phyloP scores from a whole-genome alignment of 1,284 basidiomycete species.

The Naganishia cerealis region DNA sequence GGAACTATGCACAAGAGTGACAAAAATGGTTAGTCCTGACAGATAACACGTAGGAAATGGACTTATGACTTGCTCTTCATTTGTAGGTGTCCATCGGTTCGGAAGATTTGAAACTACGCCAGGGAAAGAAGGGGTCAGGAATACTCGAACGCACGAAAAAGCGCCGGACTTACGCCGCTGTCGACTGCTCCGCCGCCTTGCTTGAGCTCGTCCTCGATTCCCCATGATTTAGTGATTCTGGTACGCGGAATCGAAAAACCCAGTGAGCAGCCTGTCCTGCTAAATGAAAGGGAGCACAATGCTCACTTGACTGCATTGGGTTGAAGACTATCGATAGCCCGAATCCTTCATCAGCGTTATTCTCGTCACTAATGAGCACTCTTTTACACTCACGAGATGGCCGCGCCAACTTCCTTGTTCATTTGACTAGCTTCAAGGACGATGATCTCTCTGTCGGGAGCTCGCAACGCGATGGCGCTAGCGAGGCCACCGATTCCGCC shows the following conservation, averaged over 20 bases:
- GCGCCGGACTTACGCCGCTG: background rate
- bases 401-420: conserved; percentile 29
- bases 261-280: background rate
- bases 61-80: conserved; percentile 11
- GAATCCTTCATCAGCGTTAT: background rate
- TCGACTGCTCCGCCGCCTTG: conserved; percentile 10
- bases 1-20: conserved; percentile 10
- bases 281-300: background rate
- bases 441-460: conserved; percentile 7
- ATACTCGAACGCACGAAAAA: background rate
- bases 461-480: conserved; percentile 16
- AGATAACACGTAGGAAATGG: background rate
- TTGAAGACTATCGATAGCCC: conserved; percentile 12
- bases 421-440: conserved; percentile 20
- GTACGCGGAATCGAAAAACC: background rate
- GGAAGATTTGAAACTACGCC: conserved; percentile 11
- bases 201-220: conserved; percentile 10
- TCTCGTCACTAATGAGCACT: background rate
- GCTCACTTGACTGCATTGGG: conserved; percentile 28
- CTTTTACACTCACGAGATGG: conserved; percentile 26
- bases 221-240: conserved; percentile 19
- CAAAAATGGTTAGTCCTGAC: background rate
- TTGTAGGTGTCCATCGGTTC: conserved; percentile 9
- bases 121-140: background rate
- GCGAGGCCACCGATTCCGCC: conserved; percentile 27